Conservation (phyloP, 768 basidiomycete genomes). For the Xerocomus spinulosus region DNA sequence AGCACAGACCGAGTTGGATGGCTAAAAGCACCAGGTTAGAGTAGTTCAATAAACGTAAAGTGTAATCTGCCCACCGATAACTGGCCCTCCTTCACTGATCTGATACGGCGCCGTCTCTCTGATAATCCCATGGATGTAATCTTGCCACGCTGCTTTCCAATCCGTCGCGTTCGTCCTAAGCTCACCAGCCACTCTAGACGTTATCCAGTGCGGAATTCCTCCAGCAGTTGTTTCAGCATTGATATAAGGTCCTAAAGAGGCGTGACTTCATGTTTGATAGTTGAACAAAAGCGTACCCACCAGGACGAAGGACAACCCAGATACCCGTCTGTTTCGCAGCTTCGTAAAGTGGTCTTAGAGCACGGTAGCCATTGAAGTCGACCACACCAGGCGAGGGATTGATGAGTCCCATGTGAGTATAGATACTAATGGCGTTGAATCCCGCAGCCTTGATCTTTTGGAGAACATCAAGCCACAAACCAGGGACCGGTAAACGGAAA, state of each 20-base stretch:
- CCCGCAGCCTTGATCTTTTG: constrained; percentile 80
- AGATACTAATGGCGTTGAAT: constrained; percentile 72
- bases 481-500: constrained; percentile 75
- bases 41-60: background rate
- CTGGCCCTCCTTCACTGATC: constrained; percentile 67
- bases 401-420: constrained; percentile 74
- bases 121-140: constrained; percentile 66
- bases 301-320: constrained; percentile 77
- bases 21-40: constrained; percentile 31
- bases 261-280: background rate
- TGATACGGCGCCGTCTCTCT: constrained; percentile 58
- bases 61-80: constrained; percentile 49
- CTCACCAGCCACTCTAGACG: constrained; percentile 57
- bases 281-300: constrained; percentile 31
- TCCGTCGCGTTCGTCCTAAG: constrained; percentile 69
- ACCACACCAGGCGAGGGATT: constrained; percentile 72
- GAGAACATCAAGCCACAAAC: constrained; percentile 77
- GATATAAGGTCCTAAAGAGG: constrained; percentile 43
- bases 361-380: constrained; percentile 69
- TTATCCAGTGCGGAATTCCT: constrained; percentile 67
- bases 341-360: constrained; percentile 65
- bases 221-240: constrained; percentile 81
- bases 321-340: constrained; percentile 70
- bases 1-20: constrained; percentile 48
- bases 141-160: constrained; percentile 66